Evolutionary conservation across 2,329 filamentous ascomycete genomes (phyloP), one percentile per base, ranked within the genome.

Genomic region (Nemania diffusa): DNA sequence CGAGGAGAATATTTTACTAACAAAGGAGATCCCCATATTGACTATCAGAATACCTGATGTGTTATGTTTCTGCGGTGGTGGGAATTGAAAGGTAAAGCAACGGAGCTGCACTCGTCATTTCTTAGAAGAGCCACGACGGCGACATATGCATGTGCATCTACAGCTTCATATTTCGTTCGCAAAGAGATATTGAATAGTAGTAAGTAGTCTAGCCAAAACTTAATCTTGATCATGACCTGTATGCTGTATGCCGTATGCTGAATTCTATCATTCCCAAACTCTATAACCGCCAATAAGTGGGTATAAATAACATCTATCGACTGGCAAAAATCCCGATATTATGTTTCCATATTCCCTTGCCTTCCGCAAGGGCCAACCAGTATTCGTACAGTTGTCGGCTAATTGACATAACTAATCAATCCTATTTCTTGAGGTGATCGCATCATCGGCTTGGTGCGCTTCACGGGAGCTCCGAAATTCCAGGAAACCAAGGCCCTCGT

Each of bases 391-490:
- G 50, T 9, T 44, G 8, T 58, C 24, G 9, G 27, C 27, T n/a
- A 17, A 26, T 29, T 26, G 29, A 15, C 22, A 32, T 26, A 53
- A 46, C 24, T 22, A 27, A 24, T 11, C 27, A 61, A 22, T 13
- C 34, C 37, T 24, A 44, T 37, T 20, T 15, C 29, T 17, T 0
- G 26, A 53, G 17, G 26, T n/a, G n/a, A 22, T n/a, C 24, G 9
- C n/a, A 9, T 59, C 20, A 32, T 32, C 29, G 5, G 2, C 20
- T 37, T 26, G 3, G 24, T 46, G 8, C 24, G 22, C 20, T 50
- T 64, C 24, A 69, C 3, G 61, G 64, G 7, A 69, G 61, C 27
- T 69, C 67, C 5, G 67, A 26, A n/a, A 70, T 24, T 1, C 53
- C 58, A 5, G 42, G 60, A 57, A 65, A 60, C 57, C 59, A 65